Conservation (phyloP, 805 yeast genomes). For the Brettanomyces nanus region DNA sequence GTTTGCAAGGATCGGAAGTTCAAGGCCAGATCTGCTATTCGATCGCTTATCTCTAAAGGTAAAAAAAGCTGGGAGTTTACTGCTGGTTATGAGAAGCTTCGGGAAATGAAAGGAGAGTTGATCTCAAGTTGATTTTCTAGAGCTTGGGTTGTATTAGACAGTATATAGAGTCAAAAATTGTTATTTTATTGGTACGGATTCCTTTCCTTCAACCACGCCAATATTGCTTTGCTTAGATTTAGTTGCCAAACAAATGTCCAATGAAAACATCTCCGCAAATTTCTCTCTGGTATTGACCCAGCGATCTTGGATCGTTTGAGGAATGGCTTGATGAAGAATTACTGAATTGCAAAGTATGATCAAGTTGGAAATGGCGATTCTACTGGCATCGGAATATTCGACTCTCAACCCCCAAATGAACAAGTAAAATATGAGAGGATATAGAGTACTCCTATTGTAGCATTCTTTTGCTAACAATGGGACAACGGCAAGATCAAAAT, state of each 20-base stretch:
- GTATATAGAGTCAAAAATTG: neutral
- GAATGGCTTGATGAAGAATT: slow-evolving; percentile 12
- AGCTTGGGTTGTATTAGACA: too few relatives aligned
- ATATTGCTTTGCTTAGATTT: neutral
- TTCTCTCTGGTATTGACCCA: slow-evolving; percentile 15
- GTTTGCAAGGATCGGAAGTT: slow-evolving; percentile 91
- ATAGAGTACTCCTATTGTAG: slow-evolving; percentile 15
- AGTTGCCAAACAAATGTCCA: neutral
- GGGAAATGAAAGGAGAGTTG: slow-evolving; percentile 39
- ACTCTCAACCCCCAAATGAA: slow-evolving; percentile 31
- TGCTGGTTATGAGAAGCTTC: slow-evolving; percentile 64
- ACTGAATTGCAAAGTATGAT: slow-evolving; percentile 16
- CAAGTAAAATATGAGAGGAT: slow-evolving; percentile 27
- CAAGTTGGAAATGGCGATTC: slow-evolving; percentile 21
- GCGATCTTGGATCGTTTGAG: slow-evolving; percentile 4
- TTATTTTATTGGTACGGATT: neutral
- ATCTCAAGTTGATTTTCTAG: neutral
- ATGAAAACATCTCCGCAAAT: slow-evolving; percentile 15
- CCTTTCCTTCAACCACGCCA: neutral
- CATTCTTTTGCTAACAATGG: slow-evolving; percentile 24
- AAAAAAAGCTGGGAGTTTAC: slow-evolving; percentile 71
- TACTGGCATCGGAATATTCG: slow-evolving; percentile 29
- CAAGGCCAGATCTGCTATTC: slow-evolving; percentile 64
- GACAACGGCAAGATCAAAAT: slow-evolving; percentile 29
- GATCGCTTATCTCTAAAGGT: slow-evolving; percentile 75